Evolutionary conservation across 2,329 filamentous ascomycete species (phyloP).

Genomic region (Hypomyces perniciosus): DNA sequence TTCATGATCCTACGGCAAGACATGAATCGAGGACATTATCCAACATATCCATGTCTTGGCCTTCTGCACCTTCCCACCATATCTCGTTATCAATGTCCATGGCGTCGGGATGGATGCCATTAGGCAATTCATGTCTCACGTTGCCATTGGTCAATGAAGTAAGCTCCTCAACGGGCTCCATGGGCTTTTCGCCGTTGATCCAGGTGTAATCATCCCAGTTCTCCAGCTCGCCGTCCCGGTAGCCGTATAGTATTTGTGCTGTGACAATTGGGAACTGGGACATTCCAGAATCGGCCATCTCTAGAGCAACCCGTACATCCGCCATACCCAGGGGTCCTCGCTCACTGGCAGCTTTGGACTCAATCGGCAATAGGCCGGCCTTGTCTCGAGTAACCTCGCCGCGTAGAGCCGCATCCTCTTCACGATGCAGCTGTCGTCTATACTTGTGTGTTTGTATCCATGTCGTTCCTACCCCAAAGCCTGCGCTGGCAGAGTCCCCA

Average conservation of each 20-base stretch:
- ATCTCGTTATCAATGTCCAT: conserved; percentile 55
- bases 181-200: conserved; percentile 34
- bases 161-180: conserved; percentile 21
- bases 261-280: conserved; percentile 71
- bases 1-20: conserved; percentile 39
- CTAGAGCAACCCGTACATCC: conserved; percentile 70
- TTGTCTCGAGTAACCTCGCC: conserved; percentile 71
- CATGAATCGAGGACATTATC: conserved; percentile 53
- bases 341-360: conserved; percentile 69
- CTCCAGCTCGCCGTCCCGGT: conserved; percentile 71
- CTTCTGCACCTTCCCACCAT: conserved; percentile 58
- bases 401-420: conserved; percentile 67
- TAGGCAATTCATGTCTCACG: conserved; percentile 34
- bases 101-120: conserved; percentile 43
- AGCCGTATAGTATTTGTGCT: conserved; percentile 62
- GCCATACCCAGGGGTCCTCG: conserved; percentile 68
- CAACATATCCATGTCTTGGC: conserved; percentile 45
- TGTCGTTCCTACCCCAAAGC: conserved; percentile 58
- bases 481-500: conserved; percentile 54
- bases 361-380: conserved; percentile 71
- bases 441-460: conserved; percentile 79
- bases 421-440: conserved; percentile 63
- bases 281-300: conserved; percentile 69
- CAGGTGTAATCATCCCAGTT: conserved; percentile 56
- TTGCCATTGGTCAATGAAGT: conserved; percentile 30